phyloP scores from a whole-genome alignment of 257 asterid species.

The Lantana camara region DNA sequence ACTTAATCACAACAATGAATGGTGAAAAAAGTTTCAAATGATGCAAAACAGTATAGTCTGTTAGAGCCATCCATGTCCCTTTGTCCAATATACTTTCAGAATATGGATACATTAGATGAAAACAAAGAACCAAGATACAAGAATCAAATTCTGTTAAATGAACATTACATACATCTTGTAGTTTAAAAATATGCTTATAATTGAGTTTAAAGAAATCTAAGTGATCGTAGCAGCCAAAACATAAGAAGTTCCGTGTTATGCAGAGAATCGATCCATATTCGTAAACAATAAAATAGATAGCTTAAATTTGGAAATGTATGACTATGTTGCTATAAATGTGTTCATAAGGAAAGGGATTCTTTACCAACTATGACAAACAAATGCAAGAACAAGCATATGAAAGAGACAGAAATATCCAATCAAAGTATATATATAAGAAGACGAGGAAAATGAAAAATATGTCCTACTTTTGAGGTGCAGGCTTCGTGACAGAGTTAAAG shows the following conservation, averaged over 20 bases:
- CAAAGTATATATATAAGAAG: background rate
- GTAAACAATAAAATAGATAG: constrained; percentile 1
- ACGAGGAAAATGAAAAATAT: background rate
- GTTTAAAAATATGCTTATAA: constrained; percentile 7
- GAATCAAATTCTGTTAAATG: background rate
- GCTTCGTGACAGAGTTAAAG: background rate
- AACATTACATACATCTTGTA: constrained; percentile 4
- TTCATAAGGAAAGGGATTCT: background rate
- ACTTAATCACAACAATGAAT: background rate
- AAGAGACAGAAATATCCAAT: constrained; percentile 6
- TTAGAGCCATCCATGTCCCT: constrained; percentile 6
- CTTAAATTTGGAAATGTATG: constrained; percentile 6
- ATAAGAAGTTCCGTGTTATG: too few relatives aligned
- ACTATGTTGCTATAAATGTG: background rate
- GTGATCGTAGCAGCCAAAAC: background rate
- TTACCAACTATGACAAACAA: background rate
- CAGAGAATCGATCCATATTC: constrained; percentile 4
- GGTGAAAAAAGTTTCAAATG: background rate
- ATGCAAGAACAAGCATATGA: constrained; percentile 13
- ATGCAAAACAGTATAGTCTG: background rate
- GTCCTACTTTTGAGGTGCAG: constrained; percentile 2
- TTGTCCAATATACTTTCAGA: background rate
- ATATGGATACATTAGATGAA: background rate
- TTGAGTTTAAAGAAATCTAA: background rate
- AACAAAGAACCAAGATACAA: background rate